Percentiles rank a stretch among this genome's conserved stretches.
These are phyloP conservation scores for Gillenia trifoliata DNA, from an alignment of 306 rosid genomes.

Conservation along the genomic window DNA sequence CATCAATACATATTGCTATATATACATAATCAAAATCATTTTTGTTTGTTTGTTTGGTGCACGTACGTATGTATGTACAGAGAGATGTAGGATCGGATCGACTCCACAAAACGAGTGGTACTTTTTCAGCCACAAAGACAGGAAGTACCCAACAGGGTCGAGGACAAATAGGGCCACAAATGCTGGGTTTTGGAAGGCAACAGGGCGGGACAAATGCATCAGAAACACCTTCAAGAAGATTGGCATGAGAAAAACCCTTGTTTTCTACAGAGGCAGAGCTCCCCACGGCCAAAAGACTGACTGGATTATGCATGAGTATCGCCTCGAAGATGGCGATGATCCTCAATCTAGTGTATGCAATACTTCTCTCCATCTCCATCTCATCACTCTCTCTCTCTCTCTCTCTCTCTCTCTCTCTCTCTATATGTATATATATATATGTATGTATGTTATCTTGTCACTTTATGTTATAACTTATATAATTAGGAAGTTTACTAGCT, in stretches of 20 bases:
- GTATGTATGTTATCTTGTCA: not conserved
- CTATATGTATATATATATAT: too few relatives aligned
- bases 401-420: too few relatives aligned
- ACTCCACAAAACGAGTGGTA: constrained; percentile 98
- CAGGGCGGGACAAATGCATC: constrained; percentile 92
- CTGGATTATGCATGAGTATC: constrained; percentile 98
- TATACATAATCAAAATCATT: too few relatives aligned
- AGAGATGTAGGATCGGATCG: constrained; percentile 87
- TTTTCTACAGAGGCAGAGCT: constrained; percentile 89
- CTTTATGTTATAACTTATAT: not conserved
- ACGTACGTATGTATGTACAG: constrained; percentile 19
- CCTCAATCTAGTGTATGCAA: constrained; percentile 39
- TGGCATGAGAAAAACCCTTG: constrained; percentile 94
- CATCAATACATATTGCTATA: too few relatives aligned
- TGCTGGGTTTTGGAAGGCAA: constrained; percentile 98
- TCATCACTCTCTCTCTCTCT: not conserved
- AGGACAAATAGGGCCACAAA: constrained; percentile 89
- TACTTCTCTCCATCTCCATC: not conserved
- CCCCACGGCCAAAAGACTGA: constrained; percentile 95
- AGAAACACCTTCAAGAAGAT: constrained; percentile 70
- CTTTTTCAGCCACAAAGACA: constrained; percentile 95
- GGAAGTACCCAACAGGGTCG: constrained; percentile 96
- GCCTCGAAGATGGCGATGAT: constrained; percentile 76
- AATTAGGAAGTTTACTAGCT: not conserved
- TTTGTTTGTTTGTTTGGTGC: not conserved